Conservation (phyloP, 2,329 filamentous ascomycete species). For the Alternaria hordeiaustralica region DNA sequence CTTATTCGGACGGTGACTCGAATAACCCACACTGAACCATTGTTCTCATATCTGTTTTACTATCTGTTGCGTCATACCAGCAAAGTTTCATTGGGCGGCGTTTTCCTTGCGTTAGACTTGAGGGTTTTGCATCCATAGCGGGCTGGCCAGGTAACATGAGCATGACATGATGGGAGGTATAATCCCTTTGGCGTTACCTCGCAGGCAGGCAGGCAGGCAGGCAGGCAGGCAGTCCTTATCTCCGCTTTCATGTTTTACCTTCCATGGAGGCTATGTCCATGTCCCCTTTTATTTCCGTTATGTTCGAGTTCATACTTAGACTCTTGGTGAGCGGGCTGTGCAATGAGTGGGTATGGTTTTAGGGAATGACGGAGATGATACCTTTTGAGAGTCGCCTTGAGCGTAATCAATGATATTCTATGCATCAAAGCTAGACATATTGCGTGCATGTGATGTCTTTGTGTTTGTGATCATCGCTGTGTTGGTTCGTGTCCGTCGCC, state of each 20-base stretch:
- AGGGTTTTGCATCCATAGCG: conserved; percentile 2
- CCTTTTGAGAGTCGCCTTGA: not conserved
- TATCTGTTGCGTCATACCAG: not conserved
- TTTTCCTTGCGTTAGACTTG: conserved; percentile 1
- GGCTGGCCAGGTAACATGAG: not conserved
- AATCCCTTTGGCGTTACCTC: not conserved
- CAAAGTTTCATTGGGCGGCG: conserved; percentile 1
- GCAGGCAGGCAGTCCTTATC: not conserved
- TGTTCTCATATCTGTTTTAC: conserved; percentile 11
- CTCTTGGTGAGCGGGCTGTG: not conserved
- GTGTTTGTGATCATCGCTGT: too few species aligned
- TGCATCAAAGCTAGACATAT: not conserved
- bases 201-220: not conserved
- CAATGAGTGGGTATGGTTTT: not conserved
- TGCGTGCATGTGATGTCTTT: too few species aligned
- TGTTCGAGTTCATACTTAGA: not conserved
- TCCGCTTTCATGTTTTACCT: conserved; percentile 1
- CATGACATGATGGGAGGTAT: conserved; percentile 1
- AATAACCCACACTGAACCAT: not conserved
- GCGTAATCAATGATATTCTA: not conserved
- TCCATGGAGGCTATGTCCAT: not conserved
- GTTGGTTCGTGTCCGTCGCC: too few species aligned
- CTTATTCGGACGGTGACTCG: conserved; percentile 40
- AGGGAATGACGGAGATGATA: conserved; percentile 1
- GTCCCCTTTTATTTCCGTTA: not conserved